phyloP scores from a whole-genome alignment of 768 basidiomycete species.

The Suillus subaureus region DNA sequence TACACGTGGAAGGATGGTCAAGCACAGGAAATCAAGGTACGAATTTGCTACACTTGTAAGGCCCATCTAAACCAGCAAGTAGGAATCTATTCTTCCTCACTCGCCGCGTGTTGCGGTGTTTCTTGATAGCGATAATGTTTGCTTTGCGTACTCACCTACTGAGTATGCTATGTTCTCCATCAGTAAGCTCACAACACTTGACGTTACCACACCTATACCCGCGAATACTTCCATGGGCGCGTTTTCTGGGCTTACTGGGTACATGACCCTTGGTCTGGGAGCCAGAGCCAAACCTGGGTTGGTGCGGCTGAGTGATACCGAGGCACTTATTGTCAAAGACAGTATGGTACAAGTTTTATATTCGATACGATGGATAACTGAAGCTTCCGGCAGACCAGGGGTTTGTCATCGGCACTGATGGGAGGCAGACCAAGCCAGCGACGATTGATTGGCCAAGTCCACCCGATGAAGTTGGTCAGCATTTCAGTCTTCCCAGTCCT shows the following conservation, averaged over 20 bases:
- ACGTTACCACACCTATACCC: slow-evolving; percentile 51
- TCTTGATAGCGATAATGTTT: slow-evolving; percentile 57
- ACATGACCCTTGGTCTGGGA: slow-evolving; percentile 83
- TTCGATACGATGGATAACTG: slow-evolving; percentile 1
- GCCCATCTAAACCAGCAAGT: slow-evolving; percentile 3
- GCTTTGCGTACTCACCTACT: slow-evolving; percentile 80
- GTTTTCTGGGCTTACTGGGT: slow-evolving; percentile 76
- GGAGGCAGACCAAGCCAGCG: slow-evolving; percentile 48
- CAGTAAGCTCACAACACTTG: slow-evolving; percentile 55
- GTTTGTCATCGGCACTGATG: slow-evolving; percentile 62
- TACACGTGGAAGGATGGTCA: slow-evolving; percentile 90
- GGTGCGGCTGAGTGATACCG: slow-evolving; percentile 55
- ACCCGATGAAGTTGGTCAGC: slow-evolving; percentile 48
- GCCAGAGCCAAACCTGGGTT: slow-evolving; percentile 71
- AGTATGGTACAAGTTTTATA: slow-evolving; percentile 49
- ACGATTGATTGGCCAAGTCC: slow-evolving; percentile 75
- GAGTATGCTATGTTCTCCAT: slow-evolving; percentile 69
- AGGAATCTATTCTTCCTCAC: slow-evolving; percentile 87
- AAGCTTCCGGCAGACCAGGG: slow-evolving; percentile 56
- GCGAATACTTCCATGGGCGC: slow-evolving; percentile 62
- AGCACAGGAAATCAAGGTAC: slow-evolving; percentile 68
- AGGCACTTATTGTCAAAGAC: slow-evolving; percentile 77
- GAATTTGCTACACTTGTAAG: slow-evolving; percentile 17
- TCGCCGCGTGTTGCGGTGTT: slow-evolving; percentile 88
- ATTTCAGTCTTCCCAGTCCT: too few relatives aligned